These are phyloP conservation scores for Helicostylum pulchrum DNA, from an alignment of 192 early-diverging fungal genomes.

Conservation along the genomic window DNA sequence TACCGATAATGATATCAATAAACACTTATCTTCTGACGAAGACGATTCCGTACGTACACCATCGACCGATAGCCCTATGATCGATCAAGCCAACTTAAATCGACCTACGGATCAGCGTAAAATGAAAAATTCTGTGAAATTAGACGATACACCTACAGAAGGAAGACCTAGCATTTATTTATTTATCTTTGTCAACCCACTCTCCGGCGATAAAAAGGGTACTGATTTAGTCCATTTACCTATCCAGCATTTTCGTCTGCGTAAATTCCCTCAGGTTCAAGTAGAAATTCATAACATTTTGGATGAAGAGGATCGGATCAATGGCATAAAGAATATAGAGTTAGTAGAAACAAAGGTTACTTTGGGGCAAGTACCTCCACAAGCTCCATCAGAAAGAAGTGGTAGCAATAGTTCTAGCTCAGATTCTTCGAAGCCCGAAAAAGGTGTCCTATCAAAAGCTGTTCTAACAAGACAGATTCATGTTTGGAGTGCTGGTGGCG, in stretches of 20 bases:
- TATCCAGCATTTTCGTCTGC: slow-evolving; percentile 65
- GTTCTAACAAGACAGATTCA: slow-evolving; percentile 52
- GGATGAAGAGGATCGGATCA: slow-evolving; percentile 48
- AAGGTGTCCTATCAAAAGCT: slow-evolving; percentile 41
- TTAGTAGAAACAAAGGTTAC: slow-evolving; percentile 25
- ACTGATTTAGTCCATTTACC: slow-evolving; percentile 54
- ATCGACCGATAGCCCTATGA: too few relatives aligned
- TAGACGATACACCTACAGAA: slow-evolving; percentile 26
- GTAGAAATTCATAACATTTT: slow-evolving; percentile 73
- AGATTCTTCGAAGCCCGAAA: neutral
- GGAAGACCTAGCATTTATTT: slow-evolving; percentile 53
- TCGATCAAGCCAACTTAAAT: too few relatives aligned
- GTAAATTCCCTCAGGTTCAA: slow-evolving; percentile 61
- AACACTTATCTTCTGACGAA: too few relatives aligned
- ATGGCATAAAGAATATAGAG: slow-evolving; percentile 57
- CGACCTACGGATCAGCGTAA: neutral
- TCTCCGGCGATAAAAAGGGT: slow-evolving; percentile 68
- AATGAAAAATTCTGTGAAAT: slow-evolving; percentile 12
- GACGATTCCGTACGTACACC: too few relatives aligned
- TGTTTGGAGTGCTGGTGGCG: slow-evolving; percentile 75
- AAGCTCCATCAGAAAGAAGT: neutral
- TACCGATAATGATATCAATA: too few relatives aligned
- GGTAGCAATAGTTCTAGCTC: neutral
- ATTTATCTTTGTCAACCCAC: slow-evolving; percentile 77
- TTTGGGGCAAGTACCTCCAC: slow-evolving; percentile 12